Evolutionary conservation across 176 grass and related monocot genomes (phyloP).

Genomic region (Paspalum notatum): DNA sequence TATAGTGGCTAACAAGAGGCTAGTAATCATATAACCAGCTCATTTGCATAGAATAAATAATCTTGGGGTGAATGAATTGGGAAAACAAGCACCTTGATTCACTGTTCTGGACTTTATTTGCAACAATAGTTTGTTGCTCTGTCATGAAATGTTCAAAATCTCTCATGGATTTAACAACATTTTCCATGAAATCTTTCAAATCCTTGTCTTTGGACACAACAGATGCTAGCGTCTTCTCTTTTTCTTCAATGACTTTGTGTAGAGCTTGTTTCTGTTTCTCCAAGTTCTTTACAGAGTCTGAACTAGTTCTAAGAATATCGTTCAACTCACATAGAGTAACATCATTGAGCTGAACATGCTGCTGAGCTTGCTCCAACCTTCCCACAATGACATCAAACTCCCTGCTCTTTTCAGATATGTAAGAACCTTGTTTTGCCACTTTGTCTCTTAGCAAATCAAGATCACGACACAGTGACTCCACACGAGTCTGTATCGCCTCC

Average conservation of each 20-base stretch:
- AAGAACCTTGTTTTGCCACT: conserved; percentile 47
- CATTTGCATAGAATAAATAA: conserved; percentile 25
- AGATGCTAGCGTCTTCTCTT: conserved; percentile 48
- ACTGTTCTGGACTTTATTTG: conserved; percentile 45
- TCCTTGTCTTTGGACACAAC: conserved; percentile 44
- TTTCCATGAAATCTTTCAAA: conserved; percentile 39
- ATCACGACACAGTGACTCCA: conserved; percentile 40
- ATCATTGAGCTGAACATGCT: conserved; percentile 51
- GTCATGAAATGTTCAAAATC: conserved; percentile 42
- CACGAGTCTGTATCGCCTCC: conserved; percentile 30
- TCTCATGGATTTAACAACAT: conserved; percentile 40
- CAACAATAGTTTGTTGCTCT: conserved; percentile 39
- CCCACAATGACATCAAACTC: conserved; percentile 43
- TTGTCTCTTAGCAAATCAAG: conserved; percentile 54
- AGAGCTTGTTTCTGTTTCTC: conserved; percentile 56
- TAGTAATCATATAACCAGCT: conserved; percentile 16
- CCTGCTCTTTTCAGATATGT: conserved; percentile 45
- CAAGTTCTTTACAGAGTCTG: conserved; percentile 37
- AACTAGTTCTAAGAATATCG: conserved; percentile 33
- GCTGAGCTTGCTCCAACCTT: conserved; percentile 51
- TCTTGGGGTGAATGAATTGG: neutral
- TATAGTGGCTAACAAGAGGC: conserved; percentile 6
- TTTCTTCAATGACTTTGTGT: conserved; percentile 46
- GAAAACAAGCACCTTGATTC: conserved; percentile 61
- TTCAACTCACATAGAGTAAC: conserved; percentile 39